Conservation (phyloP, 1,284 basidiomycete species). For the Bondarzewia mesenterica region DNA sequence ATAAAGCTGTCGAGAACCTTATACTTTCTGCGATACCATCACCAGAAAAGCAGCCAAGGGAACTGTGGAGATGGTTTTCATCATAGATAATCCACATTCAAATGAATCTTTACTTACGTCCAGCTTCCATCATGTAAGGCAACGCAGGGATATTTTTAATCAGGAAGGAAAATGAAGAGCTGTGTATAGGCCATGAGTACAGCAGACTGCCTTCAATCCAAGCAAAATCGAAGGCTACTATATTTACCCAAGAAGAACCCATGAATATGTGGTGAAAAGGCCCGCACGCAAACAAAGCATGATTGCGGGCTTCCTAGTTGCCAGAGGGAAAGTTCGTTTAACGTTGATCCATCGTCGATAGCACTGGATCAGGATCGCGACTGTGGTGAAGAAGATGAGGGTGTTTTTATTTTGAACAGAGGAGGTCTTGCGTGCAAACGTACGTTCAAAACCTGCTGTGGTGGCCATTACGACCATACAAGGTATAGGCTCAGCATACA, state of each 20-base stretch:
- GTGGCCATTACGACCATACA: slow-evolving; percentile 31
- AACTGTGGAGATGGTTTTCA: slow-evolving; percentile 20
- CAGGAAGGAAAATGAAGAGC: slow-evolving; percentile 35
- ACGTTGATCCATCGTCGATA: slow-evolving; percentile 25
- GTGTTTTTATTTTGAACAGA: background rate
- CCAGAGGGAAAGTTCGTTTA: slow-evolving; percentile 34
- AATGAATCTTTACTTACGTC: slow-evolving; percentile 37
- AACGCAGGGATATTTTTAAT: slow-evolving; percentile 22
- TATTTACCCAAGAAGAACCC: slow-evolving; percentile 34
- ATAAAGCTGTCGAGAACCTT: slow-evolving; percentile 1
- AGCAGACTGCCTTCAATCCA: no score
- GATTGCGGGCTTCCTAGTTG: slow-evolving; percentile 17
- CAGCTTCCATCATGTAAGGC: slow-evolving; percentile 43
- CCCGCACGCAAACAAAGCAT: slow-evolving; percentile 24
- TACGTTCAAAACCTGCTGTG: slow-evolving; percentile 40
- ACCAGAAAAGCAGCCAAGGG: slow-evolving; percentile 35
- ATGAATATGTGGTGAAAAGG: slow-evolving; percentile 36
- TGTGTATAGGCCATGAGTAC: slow-evolving; percentile 10
- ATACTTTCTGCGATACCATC: slow-evolving; percentile 40
- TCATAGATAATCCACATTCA: no score
- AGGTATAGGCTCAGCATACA: slow-evolving; percentile 35
- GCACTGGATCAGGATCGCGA: slow-evolving; percentile 28
- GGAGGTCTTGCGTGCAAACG: background rate
- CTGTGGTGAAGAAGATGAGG: slow-evolving; percentile 17
- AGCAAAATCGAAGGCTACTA: background rate